A percentile compares a stretch with the other conserved stretches of the same genome.
These are phyloP conservation scores for Syzygium aqueum DNA, from an alignment of 345 rosid species.

Conservation along the genomic window DNA sequence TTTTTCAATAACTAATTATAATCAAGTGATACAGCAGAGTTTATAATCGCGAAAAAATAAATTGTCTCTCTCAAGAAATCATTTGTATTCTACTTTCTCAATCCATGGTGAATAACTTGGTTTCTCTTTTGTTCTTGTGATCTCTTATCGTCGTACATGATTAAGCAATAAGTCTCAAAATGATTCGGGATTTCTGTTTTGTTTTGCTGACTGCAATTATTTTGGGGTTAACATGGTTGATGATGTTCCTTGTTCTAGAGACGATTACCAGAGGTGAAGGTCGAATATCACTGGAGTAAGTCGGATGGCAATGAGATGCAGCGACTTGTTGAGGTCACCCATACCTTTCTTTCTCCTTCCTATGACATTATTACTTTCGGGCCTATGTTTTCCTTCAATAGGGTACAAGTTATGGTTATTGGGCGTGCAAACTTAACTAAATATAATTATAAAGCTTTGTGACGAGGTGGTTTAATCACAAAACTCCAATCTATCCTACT, in stretches of 20 bases:
- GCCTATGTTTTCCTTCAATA: neutral
- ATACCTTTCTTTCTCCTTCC: too few species aligned
- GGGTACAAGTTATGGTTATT: neutral
- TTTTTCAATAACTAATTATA: neutral
- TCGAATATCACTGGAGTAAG: neutral
- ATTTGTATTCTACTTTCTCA: neutral
- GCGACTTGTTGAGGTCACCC: neutral
- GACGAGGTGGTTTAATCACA: neutral
- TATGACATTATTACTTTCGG: rapidly evolving
- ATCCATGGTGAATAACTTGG: neutral
- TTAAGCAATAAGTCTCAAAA: neutral
- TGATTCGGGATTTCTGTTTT: rapidly evolving
- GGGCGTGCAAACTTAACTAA: neutral
- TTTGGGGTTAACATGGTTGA: neutral
- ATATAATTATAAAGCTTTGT: neutral
- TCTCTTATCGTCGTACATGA: neutral
- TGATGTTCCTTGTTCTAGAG: neutral
- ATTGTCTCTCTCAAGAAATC: neutral
- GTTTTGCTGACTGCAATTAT: neutral
- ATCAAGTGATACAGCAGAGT: neutral
- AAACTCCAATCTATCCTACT: neutral
- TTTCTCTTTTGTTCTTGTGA: neutral
- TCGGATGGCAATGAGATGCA: neutral
- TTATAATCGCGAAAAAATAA: neutral
- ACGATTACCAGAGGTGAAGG: neutral